Base-by-base conservation (phyloP, 2,329 filamentous ascomycete species). In the Pseudocercospora fuligena region DNA sequence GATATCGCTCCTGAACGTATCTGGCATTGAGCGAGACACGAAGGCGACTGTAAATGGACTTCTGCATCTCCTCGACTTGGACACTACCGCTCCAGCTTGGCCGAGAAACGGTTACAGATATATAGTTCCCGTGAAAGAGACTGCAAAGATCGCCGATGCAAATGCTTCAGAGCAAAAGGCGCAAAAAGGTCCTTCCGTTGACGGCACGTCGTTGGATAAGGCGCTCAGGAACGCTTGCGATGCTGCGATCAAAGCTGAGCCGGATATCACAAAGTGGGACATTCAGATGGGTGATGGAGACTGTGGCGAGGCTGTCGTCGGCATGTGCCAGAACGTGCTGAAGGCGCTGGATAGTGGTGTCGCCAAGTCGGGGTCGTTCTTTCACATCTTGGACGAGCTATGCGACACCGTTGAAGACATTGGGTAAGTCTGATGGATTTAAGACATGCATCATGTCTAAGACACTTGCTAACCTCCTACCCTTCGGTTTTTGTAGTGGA, bases 261-360 rank as follows among this genome's bases (percentile, higher is more conserved):
- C 87, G 0, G 85, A 89, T 65, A 79, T 90, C 51, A 90, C 88
- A 0, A 84, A 80, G 67, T 89, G 86, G 84, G 87, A 90, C 75
- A 88, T 85, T 4, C 76, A 87, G 56, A 87, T 89, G 83, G 88
- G 87, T 40, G 88, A 90, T 71, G 88, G 88, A 11, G 88, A 90
- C 77, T 90, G 88, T 73, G 88, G 88, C 43, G 87, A 90, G 73
- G 82, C 82, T 27, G 81, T 84, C 0, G 77, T 73, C 21, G 72
- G 72, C 21, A 78, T 79, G 76, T 78, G 77, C 66, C 74, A 75
- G 36, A 73, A 75, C 25, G 72, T 79, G 6, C 69, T 79, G 16
- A 67, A 75, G 6, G 66, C 74, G 19, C 72, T 79, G 8, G 75
- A 78, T 63, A 46, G 65, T 14, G 74, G 74, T 2, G 70, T 78